Conservation (phyloP, 352 stramenopile species). For the Phytophthora hibernalis region DNA sequence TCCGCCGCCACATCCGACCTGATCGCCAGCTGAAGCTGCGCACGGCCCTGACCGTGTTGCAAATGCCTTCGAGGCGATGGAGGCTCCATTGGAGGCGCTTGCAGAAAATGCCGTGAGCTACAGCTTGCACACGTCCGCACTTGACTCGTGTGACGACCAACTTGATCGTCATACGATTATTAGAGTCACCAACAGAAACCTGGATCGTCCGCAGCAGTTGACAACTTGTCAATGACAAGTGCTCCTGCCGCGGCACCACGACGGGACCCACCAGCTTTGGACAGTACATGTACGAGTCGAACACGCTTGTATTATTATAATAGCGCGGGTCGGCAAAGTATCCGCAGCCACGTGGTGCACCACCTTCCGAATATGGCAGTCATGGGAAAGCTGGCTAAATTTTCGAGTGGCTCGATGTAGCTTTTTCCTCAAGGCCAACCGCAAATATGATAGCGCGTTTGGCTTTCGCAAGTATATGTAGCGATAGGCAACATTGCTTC, state of each 20-base stretch:
- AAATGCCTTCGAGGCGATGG: no score
- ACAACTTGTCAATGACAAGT: slow-evolving; percentile 4
- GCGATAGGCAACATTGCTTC: not conserved
- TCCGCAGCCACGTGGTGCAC: slow-evolving; percentile 1
- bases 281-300: no score
- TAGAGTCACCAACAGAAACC: slow-evolving; percentile 8
- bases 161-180: no score
- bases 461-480: not conserved
- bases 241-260: slow-evolving; percentile 13
- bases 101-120: not conserved
- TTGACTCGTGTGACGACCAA: slow-evolving; percentile 11
- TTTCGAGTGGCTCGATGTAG: not conserved
- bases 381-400: slow-evolving; percentile 6
- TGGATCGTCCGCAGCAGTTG: slow-evolving; percentile 23
- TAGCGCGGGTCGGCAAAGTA: not conserved
- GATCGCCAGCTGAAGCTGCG: not conserved
- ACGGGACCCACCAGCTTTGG: slow-evolving; percentile 19
- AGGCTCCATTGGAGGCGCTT: no score
- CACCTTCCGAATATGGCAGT: slow-evolving; percentile 20
- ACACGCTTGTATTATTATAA: no score
- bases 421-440: not conserved
- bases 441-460: slow-evolving; percentile 8
- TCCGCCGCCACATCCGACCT: not conserved
- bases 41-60: slow-evolving; percentile 1
- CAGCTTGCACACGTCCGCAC: not conserved